A percentile compares a stretch with the other conserved stretches of the same genome.
Conservation (phyloP, 2,329 filamentous ascomycete species). For the Xylariomycetidae sp. region DNA sequence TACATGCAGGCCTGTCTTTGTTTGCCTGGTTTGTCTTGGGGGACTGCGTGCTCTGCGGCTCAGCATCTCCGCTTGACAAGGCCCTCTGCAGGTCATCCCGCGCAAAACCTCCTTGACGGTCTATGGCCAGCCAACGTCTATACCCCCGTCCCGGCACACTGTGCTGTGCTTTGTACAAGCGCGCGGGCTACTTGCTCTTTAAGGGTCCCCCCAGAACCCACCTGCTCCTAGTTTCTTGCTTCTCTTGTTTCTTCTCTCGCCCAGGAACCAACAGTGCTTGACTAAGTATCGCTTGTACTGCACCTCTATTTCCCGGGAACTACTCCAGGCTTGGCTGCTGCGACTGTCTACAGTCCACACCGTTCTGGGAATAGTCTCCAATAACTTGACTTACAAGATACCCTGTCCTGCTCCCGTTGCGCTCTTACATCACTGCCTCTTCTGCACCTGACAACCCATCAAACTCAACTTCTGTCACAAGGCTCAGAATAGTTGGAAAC, state of each 20-base stretch:
- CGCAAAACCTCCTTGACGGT: constrained; percentile 14
- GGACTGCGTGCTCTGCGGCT: constrained; percentile 10
- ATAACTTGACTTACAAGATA: too few species aligned
- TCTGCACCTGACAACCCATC: neutral
- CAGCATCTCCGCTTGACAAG: constrained; percentile 16
- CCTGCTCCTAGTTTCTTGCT: neutral
- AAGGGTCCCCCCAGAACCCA: constrained; percentile 7
- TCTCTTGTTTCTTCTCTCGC: neutral
- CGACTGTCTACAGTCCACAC: too few species aligned
- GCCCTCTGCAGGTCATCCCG: constrained; percentile 18
- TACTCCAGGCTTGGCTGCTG: too few species aligned
- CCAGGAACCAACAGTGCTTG: neutral
- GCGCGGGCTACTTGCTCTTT: too few species aligned
- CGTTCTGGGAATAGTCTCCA: too few species aligned
- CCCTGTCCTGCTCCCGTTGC: too few species aligned
- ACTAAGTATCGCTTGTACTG: too few species aligned
- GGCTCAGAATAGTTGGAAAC: neutral
- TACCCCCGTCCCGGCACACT: too few species aligned
- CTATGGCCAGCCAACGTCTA: too few species aligned
- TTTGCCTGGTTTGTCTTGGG: constrained; percentile 8
- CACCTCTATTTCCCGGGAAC: too few species aligned
- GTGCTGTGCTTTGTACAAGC: too few species aligned
- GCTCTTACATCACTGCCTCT: too few species aligned
- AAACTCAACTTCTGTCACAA: neutral
- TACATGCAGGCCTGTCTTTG: constrained; percentile 1